Evolutionary conservation across 2,329 filamentous ascomycete genomes (phyloP), one percentile per base, ranked within the genome.

Genomic region (Cadophora sp.): DNA sequence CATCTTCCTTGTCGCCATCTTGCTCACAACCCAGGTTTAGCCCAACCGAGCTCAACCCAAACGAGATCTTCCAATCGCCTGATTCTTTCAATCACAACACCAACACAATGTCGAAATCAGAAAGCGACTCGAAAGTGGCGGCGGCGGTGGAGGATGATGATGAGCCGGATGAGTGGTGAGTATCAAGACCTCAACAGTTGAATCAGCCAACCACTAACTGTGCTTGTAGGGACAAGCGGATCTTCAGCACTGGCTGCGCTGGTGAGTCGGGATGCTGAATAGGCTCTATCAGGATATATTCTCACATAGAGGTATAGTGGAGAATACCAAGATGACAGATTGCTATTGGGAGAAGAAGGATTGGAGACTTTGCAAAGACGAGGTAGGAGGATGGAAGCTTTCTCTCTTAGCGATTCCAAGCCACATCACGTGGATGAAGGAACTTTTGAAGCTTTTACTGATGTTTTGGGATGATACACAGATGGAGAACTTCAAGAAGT

Each of bases 301-400:
- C 62, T 67, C 16, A 71, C 45, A 59, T 45, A 50, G 33, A 59
- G 2, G 55, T 72, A 27, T 39, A 97, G 95, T 88, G 24, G 95
- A 98, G 77, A 97, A 98, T 76, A 83, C 87, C 63, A 94, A 89
- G 76, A 87, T 99, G 89, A 97, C 94, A 43, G 93, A 98, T 79
- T 99, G 96, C 80, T 97, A 96, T 79, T 97, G 88, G 77, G 93
- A 95, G 64, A 97, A 94, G 85, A 97, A 94, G 78, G 96, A 99
- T 78, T 99, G 96, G 95, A 85, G 96, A 73, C 84, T 86, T 66
- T 99, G 96, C 80, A 91, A 91, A 77, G 84, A 89, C 72, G 95
- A 98, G 87, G 95, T 97, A n/a, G n/a, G 79, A 83, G 91, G 81
- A 65, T 59, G 27, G 63, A 58, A 59, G 41, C 39, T 53, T 68